Evolutionary conservation across 257 asterid species (phyloP).

Genomic region (Solanum paucissectum): DNA sequence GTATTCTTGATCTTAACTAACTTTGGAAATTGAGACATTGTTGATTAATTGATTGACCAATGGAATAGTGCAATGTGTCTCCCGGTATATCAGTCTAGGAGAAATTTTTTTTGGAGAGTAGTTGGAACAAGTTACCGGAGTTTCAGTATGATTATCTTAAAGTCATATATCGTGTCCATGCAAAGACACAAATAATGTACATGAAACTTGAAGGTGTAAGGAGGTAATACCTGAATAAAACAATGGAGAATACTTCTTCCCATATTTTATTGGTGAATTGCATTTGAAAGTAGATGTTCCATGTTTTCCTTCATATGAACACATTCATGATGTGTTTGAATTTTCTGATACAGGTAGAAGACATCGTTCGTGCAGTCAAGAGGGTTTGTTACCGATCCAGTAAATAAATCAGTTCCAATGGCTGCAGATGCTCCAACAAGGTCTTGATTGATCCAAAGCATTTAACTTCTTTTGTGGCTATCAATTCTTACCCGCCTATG

Average conservation of each 20-base stretch:
- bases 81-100: neutral
- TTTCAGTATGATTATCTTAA: neutral
- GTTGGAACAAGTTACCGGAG: neutral
- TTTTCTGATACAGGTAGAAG: slow-evolving; percentile 12
- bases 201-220: neutral
- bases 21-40: neutral
- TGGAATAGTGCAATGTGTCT: neutral
- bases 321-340: neutral
- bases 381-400: slow-evolving; percentile 17
- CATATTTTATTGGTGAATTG: neutral
- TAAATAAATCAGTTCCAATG: slow-evolving; percentile 6
- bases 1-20: neutral
- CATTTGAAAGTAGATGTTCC: neutral
- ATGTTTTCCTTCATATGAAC: neutral
- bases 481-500: neutral
- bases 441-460: neutral
- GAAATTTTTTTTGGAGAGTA: neutral
- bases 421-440: slow-evolving; percentile 6
- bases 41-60: neutral
- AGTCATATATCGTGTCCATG: neutral
- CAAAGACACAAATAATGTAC: neutral
- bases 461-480: neutral
- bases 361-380: slow-evolving; percentile 25
- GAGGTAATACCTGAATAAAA: neutral
- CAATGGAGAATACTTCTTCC: neutral